These are phyloP conservation scores for Lecanicillium sp. DNA, from an alignment of 2,329 filamentous ascomycete species.

Conservation along the genomic window DNA sequence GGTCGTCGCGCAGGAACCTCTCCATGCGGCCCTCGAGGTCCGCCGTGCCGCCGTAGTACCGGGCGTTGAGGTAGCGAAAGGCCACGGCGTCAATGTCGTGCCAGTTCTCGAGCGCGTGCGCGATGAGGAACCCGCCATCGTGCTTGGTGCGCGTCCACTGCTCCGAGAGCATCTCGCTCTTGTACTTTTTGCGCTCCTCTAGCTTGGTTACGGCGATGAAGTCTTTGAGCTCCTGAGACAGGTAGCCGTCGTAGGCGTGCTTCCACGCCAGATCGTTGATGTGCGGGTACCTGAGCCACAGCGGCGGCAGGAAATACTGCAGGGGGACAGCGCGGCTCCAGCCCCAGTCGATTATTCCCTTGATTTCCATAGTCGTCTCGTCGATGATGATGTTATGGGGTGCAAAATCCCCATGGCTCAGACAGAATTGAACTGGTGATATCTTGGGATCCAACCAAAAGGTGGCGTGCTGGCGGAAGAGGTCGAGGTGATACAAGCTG, in stretches of 20 bases:
- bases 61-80: constrained; percentile 22
- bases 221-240: neutral
- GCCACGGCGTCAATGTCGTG: constrained; percentile 11
- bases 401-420: constrained; percentile 22
- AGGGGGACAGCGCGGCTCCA: constrained; percentile 19
- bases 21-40: constrained; percentile 1
- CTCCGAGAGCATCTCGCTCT: constrained; percentile 1
- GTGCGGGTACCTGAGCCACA: constrained; percentile 9
- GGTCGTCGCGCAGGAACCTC: constrained; percentile 1
- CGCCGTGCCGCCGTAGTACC: constrained; percentile 6
- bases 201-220: neutral
- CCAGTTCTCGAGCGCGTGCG: constrained; percentile 12
- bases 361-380: constrained; percentile 13
- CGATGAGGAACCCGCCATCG: constrained; percentile 11
- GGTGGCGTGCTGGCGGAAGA: constrained; percentile 16
- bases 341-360: constrained; percentile 18
- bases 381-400: constrained; percentile 19
- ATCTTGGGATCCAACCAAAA: constrained; percentile 12
- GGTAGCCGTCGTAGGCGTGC: constrained; percentile 7
- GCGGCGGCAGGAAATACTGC: constrained; percentile 17
- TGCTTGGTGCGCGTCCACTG: constrained; percentile 12
- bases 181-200: neutral
- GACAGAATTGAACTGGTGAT: constrained; percentile 19
- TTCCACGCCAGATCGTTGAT: neutral
- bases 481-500: constrained; percentile 19